Evolutionary conservation across 257 asterid genomes (phyloP), one percentile per base, ranked within the genome.

Genomic region (Pogostemon cablin): DNA sequence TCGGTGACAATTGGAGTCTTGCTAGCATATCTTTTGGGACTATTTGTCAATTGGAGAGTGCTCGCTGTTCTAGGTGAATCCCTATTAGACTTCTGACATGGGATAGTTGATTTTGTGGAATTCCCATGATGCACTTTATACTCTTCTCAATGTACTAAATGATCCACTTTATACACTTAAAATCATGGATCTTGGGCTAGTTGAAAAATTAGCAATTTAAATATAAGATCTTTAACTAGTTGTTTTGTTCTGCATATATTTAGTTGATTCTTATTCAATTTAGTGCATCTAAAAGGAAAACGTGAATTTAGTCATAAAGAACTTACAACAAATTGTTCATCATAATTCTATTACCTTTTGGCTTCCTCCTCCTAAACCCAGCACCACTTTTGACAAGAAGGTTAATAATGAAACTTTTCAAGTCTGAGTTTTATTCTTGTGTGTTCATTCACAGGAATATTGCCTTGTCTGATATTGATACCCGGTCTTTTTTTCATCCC

Each of bases 21-120:
- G 97, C 82, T 93, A 62, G 66, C 97, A 0, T 93, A 93, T 81
- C 75, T 93, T 78, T 78, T 93, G 61, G 98, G 97, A 42, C 84
- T 91, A 57, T 89, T 93, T 72, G 86, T 81, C 39, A 73, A 76
- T 62, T 93, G 98, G 98, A 89, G 98, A 80, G 40, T 76, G 65
- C 98, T 93, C 62, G 98, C 98, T 9, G 89, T 91, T 82, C 82
- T 93, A 55, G 98, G 97, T 91, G 86, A 85, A 54, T 65, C 71
- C 54, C 65, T 63, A 60, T 43, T 12, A 38, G 38, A 52, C 63
- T 70, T 74, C 20, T 9, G 61, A 50, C 60, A 49, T 43, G 54
- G 3, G 37, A 44, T 11, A 43, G 62, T 44, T 66, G 20, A 25
- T 75, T 72, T 46, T 53, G 49, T 37, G 25, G 6, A 63, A 54